phyloP scores from a whole-genome alignment of 257 asterid species.

The Nicotiana attenuata region DNA sequence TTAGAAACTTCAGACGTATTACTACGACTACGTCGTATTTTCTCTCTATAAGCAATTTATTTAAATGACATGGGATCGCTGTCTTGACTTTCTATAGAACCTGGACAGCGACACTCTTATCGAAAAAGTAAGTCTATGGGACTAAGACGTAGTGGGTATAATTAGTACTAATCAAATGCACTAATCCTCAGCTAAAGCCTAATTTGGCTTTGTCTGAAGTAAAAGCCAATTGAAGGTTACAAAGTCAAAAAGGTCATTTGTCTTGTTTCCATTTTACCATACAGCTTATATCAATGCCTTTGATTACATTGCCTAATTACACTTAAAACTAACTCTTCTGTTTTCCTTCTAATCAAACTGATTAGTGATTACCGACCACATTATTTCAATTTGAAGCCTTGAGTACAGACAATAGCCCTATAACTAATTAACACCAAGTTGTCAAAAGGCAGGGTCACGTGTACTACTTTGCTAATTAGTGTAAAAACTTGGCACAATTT shows the following conservation, averaged over 20 bases:
- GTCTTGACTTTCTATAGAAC: neutral
- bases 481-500: neutral
- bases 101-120: neutral
- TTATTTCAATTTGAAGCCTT: conserved; percentile 26
- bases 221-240: conserved; percentile 3
- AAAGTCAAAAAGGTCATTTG: conserved; percentile 41
- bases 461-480: neutral
- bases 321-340: neutral
- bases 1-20: too few species aligned
- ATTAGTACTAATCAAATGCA: neutral
- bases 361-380: conserved; percentile 47
- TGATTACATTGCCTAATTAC: neutral
- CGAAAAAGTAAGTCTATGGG: neutral
- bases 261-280: conserved; percentile 30
- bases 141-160: neutral
- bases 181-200: neutral
- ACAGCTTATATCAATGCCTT: conserved; percentile 10
- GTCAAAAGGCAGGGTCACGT: conserved; percentile 13
- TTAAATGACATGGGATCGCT: neutral
- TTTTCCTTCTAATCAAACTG: neutral
- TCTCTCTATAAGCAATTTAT: too few species aligned
- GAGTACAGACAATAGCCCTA: conserved; percentile 37
- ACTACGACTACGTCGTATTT: too few species aligned
- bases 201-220: neutral
- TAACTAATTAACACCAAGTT: neutral